These are phyloP conservation scores for Rosa multiflora DNA, from an alignment of 306 rosid species.

Conservation along the genomic window DNA sequence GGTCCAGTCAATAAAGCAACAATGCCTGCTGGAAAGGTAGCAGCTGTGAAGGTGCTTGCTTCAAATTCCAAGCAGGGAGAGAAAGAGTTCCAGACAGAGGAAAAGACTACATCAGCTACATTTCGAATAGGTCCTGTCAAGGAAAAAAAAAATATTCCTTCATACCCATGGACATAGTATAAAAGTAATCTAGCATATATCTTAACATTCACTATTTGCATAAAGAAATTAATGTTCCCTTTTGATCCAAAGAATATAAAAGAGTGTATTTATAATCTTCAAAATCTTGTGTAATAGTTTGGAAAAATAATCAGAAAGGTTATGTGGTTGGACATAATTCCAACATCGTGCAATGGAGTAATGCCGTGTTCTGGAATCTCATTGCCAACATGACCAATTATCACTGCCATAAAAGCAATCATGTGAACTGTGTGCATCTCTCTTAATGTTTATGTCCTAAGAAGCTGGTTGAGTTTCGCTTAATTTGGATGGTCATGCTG, in stretches of 20 bases:
- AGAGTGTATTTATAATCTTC: not conserved
- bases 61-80: constrained; percentile 91
- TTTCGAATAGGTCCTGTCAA: not conserved
- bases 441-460: not conserved
- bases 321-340: not conserved
- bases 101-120: constrained; percentile 25
- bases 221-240: not conserved
- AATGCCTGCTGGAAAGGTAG: constrained; percentile 46
- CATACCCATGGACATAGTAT: not conserved
- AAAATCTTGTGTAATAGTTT: not conserved
- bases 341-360: no score
- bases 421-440: not conserved
- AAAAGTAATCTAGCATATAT: not conserved
- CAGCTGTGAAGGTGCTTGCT: constrained; percentile 61
- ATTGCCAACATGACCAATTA: no score
- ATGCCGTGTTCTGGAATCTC: not conserved
- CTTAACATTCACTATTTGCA: not conserved
- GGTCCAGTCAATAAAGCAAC: constrained; percentile 66
- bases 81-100: constrained; percentile 96
- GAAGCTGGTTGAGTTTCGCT: constrained; percentile 13
- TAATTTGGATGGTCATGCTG: constrained; percentile 25
- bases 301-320: not conserved
- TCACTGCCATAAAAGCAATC: not conserved
- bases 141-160: not conserved
- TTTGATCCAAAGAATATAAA: not conserved